Percentiles rank a stretch among this genome's conserved stretches.
phyloP scores from a whole-genome alignment of 2,329 filamentous ascomycete species.

The Zasmidium angulare region DNA sequence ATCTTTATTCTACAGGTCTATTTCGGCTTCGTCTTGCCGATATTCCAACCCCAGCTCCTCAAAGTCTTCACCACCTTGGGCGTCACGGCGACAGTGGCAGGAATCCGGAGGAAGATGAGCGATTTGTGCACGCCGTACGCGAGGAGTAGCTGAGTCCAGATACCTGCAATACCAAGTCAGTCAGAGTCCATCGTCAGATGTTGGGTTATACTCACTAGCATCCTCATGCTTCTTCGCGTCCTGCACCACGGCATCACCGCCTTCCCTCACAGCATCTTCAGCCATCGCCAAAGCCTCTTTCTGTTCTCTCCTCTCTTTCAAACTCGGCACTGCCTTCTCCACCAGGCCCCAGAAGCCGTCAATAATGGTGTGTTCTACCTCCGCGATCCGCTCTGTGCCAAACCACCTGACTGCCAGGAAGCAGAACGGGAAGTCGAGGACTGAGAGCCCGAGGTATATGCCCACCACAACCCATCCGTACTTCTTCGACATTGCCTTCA shows the following conservation, averaged over 20 bases:
- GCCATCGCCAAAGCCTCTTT: conserved; percentile 14
- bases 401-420: conserved; percentile 81
- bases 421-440: conserved; percentile 91
- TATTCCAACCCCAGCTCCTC: conserved; percentile 88
- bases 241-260: conserved; percentile 34
- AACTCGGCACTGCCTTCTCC: conserved; percentile 58
- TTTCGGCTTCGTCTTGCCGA: conserved; percentile 62
- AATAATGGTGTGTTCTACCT: conserved; percentile 67
- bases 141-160: conserved; percentile 84
- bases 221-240: conserved; percentile 23
- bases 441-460: conserved; percentile 82
- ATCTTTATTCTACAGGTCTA: conserved; percentile 1
- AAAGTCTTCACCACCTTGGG: conserved; percentile 92
- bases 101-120: conserved; percentile 94
- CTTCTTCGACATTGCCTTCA: conserved; percentile 83
- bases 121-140: conserved; percentile 98
- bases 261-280: conserved; percentile 41
- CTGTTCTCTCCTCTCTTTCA: conserved; percentile 23
- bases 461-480: conserved; percentile 93
- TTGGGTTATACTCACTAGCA: conserved; percentile 31
- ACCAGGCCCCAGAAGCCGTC: conserved; percentile 59
- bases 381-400: conserved; percentile 82
- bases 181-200: background rate
- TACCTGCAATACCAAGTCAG: conserved; percentile 45
- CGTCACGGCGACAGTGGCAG: conserved; percentile 82